phyloP scores from a whole-genome alignment of 2,329 filamentous ascomycete genomes.

The Paracorniculantispora psalliotae region DNA sequence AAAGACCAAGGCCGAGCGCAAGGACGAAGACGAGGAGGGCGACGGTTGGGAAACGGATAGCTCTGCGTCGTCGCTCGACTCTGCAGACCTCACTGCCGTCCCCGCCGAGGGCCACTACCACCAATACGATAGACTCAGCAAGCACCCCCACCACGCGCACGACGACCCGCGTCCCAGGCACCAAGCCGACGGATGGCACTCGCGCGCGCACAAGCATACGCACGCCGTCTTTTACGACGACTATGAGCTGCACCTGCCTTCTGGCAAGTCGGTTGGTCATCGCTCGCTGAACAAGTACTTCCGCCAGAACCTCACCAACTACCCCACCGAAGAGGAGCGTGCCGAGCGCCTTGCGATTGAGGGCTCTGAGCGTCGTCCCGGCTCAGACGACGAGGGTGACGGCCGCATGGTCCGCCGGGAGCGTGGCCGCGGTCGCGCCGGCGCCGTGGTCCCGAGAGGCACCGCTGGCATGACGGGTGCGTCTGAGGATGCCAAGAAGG shows the following conservation, averaged over 20 bases:
- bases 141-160: conserved; percentile 71
- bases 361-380: conserved; percentile 20
- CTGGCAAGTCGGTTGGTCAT: conserved; percentile 84
- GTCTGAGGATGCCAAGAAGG: conserved; percentile 67
- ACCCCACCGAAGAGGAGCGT: conserved; percentile 75
- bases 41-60: conserved; percentile 96
- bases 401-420: conserved; percentile 30
- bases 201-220: conserved; percentile 69
- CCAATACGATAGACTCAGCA: conserved; percentile 66
- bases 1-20: conserved; percentile 43
- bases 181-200: conserved; percentile 73
- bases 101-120: conserved; percentile 68
- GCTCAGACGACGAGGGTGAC: conserved; percentile 34
- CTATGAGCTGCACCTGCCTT: conserved; percentile 87
- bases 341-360: conserved; percentile 62
- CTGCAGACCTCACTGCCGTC: conserved; percentile 74
- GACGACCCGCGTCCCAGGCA: conserved; percentile 67
- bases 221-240: conserved; percentile 85
- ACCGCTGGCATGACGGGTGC: conserved; percentile 77
- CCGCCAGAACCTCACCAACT: conserved; percentile 83
- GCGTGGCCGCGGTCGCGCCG: conserved; percentile 43
- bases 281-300: conserved; percentile 83
- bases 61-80: conserved; percentile 81
- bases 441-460: conserved; percentile 59
- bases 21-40: conserved; percentile 49